Base-by-base conservation (phyloP, 495 filamentous ascomycete species). In the Neurospora pannonica region DNA sequence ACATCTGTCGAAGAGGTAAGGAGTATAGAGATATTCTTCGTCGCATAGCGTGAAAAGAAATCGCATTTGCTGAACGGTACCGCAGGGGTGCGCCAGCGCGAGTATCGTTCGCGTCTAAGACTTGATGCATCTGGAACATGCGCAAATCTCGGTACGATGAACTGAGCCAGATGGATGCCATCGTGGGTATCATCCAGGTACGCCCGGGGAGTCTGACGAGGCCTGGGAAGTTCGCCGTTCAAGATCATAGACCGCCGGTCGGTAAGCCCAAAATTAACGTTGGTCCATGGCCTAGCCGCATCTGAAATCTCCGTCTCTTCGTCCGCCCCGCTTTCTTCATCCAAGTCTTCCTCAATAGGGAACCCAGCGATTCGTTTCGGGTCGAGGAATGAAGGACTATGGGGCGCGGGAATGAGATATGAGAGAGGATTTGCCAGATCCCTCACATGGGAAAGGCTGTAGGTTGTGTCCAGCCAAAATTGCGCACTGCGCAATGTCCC, bases 1-100 rank as follows among this genome's bases (percentile, higher is more conserved):
- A 92, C 87, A 60, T 90, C 86, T 54, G 83, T 82, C 71, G 86
- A 83, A 24, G 86, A 89, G 70, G 89, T 89, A 70, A 90, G 89
- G 40, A 93, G 79, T 75, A 93, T 82, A 28, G 73, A 78, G 19
- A 77, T 38, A 21, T 78, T 72, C 46, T 76, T 79, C 36, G 19
- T 46, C 31, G 75, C 13, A 36, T 76, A 46, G 19, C 43, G 31
- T 38, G 72, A 71, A 5, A 82, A 67, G 3, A 15, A 38, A 19
- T 71, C 13, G 19, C 54, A 11, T 13, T 72, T n/a, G 43, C 31
- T 24, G 43, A 60, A 60, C 19, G 42, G 10, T 15, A 34, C 43
- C 42, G 71, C 8, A 72, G 54, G 13, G 54, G 24, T 67, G 3
- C 5, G 28, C 54, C 54, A 67, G 54, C 28, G 54, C 15, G 24